These are phyloP conservation scores for Debaryomyces singareniensis DNA, from an alignment of 1,139 yeast genomes.

Conservation along the genomic window DNA sequence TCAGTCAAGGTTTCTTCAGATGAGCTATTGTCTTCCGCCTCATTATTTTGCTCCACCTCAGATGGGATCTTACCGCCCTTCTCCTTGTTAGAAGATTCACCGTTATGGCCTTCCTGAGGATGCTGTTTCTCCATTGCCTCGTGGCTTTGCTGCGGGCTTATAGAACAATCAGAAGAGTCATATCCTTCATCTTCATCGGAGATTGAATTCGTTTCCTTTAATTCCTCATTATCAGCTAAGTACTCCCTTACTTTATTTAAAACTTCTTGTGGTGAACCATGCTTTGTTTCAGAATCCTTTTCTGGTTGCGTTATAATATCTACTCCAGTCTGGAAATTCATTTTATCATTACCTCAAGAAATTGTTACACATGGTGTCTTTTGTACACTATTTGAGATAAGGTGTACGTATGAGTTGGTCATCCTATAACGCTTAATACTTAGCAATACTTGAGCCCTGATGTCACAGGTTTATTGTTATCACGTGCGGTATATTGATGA, in stretches of 20 bases:
- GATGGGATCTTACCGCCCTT: background rate
- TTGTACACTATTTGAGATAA: too few species aligned
- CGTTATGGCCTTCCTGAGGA: background rate
- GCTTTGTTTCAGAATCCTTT: constrained; percentile 1
- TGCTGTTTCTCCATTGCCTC: constrained; percentile 1
- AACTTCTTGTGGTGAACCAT: constrained; percentile 7
- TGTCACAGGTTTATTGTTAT: too few species aligned
- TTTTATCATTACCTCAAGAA: too few species aligned
- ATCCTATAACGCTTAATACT: too few species aligned
- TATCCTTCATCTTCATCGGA: background rate
- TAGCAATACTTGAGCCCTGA: too few species aligned
- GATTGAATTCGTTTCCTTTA: background rate
- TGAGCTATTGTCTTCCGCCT: background rate
- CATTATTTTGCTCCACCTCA: background rate
- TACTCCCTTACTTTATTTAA: constrained; percentile 11
- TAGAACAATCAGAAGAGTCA: background rate
- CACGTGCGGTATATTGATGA: too few species aligned
- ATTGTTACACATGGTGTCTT: too few species aligned
- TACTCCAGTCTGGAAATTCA: constrained; percentile 7
- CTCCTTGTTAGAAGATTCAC: background rate
- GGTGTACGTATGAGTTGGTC: too few species aligned
- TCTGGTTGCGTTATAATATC: constrained; percentile 19
- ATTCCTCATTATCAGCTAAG: constrained; percentile 7
- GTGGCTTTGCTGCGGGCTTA: background rate
- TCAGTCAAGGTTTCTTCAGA: too few species aligned